These are phyloP conservation scores for Metschnikowia lochheadii DNA, from an alignment of 805 yeast genomes.

Conservation along the genomic window DNA sequence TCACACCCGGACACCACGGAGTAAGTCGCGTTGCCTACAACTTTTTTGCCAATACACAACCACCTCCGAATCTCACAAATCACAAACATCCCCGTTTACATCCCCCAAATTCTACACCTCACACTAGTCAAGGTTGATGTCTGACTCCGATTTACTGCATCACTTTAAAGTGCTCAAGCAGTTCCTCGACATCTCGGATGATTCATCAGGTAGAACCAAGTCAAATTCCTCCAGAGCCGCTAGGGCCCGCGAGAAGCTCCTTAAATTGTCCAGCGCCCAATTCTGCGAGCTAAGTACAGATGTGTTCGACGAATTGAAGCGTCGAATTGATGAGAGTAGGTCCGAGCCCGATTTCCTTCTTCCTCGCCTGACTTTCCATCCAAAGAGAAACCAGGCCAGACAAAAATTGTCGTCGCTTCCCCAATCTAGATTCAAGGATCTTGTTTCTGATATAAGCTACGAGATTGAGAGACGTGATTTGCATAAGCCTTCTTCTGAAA, in stretches of 20 bases:
- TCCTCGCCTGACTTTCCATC: slow-evolving; percentile 75
- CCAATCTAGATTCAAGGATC: slow-evolving; percentile 75
- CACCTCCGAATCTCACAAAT: not conserved
- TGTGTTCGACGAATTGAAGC: slow-evolving; percentile 84
- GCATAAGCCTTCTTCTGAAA: slow-evolving; percentile 26
- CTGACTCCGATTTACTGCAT: slow-evolving; percentile 32
- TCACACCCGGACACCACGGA: not conserved
- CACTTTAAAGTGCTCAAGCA: slow-evolving; percentile 49
- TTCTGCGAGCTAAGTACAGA: slow-evolving; percentile 89
- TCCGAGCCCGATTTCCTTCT: slow-evolving; percentile 60
- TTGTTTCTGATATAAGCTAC: slow-evolving; percentile 81
- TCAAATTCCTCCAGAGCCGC: slow-evolving; percentile 58
- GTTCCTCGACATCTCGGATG: slow-evolving; percentile 49
- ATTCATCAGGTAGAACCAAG: slow-evolving; percentile 33
- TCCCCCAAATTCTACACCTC: not conserved
- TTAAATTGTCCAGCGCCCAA: slow-evolving; percentile 76
- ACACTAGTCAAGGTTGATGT: slow-evolving; percentile 7
- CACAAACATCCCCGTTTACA: slow-evolving; percentile 1
- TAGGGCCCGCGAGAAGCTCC: slow-evolving; percentile 80
- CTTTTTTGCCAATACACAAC: not conserved
- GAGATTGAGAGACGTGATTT: slow-evolving; percentile 80
- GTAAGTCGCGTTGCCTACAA: not conserved
- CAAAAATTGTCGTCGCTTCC: slow-evolving; percentile 85
- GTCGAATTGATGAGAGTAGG: slow-evolving; percentile 63
- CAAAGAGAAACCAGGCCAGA: slow-evolving; percentile 93